phyloP scores from a whole-genome alignment of 495 filamentous ascomycete species.

The Glonium stellatum region DNA sequence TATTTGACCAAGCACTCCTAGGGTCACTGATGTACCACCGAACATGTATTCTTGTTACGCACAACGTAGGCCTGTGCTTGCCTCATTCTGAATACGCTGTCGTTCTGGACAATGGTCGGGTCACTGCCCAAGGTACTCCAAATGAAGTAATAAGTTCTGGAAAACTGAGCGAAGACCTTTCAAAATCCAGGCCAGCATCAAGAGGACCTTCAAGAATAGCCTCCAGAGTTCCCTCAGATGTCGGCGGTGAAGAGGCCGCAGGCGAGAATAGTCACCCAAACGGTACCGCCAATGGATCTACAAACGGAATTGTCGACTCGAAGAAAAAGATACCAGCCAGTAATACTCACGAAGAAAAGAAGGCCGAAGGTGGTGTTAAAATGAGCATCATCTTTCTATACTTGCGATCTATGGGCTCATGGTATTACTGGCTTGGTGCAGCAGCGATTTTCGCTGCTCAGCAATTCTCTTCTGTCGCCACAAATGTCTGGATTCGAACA shows the following conservation, averaged over 20 bases:
- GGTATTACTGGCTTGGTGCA: slow-evolving; percentile 86
- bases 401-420: slow-evolving; percentile 78
- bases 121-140: slow-evolving; percentile 67
- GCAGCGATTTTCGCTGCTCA: slow-evolving; percentile 66
- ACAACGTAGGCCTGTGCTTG: slow-evolving; percentile 81
- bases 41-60: slow-evolving; percentile 95
- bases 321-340: slow-evolving; percentile 35
- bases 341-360: slow-evolving; percentile 56
- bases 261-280: slow-evolving; percentile 31
- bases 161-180: slow-evolving; percentile 74
- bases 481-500: slow-evolving; percentile 87
- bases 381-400: slow-evolving; percentile 79
- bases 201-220: slow-evolving; percentile 56
- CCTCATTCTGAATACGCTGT: slow-evolving; percentile 74
- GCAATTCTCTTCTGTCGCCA: slow-evolving; percentile 75
- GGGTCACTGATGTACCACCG: slow-evolving; percentile 82
- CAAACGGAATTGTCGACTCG: slow-evolving; percentile 28
- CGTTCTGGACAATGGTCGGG: slow-evolving; percentile 76
- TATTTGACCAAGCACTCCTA: slow-evolving; percentile 85
- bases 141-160: slow-evolving; percentile 75
- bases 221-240: slow-evolving; percentile 66
- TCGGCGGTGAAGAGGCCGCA: slow-evolving; percentile 37
- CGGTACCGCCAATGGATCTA: slow-evolving; percentile 35
- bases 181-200: slow-evolving; percentile 64
- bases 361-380: slow-evolving; percentile 78